Evolutionary conservation across 805 yeast genomes (phyloP), one percentile per base, ranked within the genome.

Genomic region (Ogataea chonburiensis): DNA sequence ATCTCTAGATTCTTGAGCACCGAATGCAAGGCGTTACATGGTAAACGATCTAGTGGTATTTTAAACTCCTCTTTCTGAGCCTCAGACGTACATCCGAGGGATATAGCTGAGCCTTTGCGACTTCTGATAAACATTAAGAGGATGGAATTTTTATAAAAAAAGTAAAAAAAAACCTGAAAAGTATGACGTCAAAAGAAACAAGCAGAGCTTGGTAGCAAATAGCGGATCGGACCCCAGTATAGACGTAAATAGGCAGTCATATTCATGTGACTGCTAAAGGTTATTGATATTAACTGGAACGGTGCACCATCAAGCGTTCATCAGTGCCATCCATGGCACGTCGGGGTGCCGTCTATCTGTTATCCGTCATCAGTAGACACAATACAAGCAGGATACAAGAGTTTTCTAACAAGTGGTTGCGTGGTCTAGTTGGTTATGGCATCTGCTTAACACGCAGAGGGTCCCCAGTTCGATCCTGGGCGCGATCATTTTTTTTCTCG

Each of bases 381-480:
- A n/a, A n/a, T n/a, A n/a, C n/a, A n/a, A n/a, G n/a, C n/a, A n/a
- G n/a, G n/a, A n/a, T n/a, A n/a, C n/a, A n/a, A 10, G 10, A 19
- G 22, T 26, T 9, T 7, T 23, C 13, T 36, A 42, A 32, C 41
- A 56, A 53, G 38, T 64, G 93, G 93, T 80, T 81, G 79, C 81
- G 88, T 88, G 96, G 96, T 88, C 96, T 88, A 88, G 96, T 88
- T 70, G 96, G 96, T 88, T 79, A 89, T 89, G 96, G 95, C 96
- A 85, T 86, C 93, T 88, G 96, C 96, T 86, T 89, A 87, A 89
- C 97, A 89, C 96, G 96, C 96, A 87, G 93, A 86, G 86, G 88
- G 97, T 91, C 97, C 96, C 97, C 96, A 88, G 97, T 91, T 91
- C 97, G 96, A 91, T 87, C 97, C 97, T 89, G 97, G 97, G 97